Conservation (phyloP, 106 monocot species). For the Alisma plantagoaquatica region DNA sequence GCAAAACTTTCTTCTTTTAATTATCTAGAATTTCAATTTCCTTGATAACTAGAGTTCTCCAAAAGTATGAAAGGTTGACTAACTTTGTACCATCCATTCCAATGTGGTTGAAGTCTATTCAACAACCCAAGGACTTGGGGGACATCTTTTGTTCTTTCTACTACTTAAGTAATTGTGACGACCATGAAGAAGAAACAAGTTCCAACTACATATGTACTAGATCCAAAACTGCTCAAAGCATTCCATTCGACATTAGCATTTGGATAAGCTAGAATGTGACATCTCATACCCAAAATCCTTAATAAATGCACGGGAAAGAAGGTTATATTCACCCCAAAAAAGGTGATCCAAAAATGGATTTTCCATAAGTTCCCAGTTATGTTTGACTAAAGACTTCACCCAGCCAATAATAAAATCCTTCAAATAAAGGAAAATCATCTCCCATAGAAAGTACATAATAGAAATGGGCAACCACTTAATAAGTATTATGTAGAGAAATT, state of each 20-base stretch:
- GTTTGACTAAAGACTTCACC: slow-evolving; percentile 9
- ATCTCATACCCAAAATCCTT: not conserved
- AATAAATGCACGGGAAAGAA: not conserved
- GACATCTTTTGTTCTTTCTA: slow-evolving; percentile 13
- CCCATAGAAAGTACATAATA: not conserved
- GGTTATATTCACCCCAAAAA: not conserved
- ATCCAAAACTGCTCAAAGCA: slow-evolving; percentile 7
- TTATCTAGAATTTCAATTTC: too few relatives aligned
- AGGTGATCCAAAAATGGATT: not conserved
- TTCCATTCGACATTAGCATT: too few relatives aligned
- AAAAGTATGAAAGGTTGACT: too few relatives aligned
- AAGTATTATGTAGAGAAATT: not conserved
- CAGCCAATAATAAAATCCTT: slow-evolving; percentile 1
- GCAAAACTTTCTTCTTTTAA: too few relatives aligned
- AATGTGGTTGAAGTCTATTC: slow-evolving; percentile 9
- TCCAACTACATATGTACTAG: slow-evolving; percentile 12
- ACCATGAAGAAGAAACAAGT: too few relatives aligned
- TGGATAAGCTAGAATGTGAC: not conserved
- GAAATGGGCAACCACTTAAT: not conserved
- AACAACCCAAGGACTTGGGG: slow-evolving; percentile 16
- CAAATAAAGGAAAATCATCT: not conserved
- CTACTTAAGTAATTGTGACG: slow-evolving; percentile 17
- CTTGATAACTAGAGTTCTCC: too few relatives aligned
- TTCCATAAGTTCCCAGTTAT: slow-evolving; percentile 5
- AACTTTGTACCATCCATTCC: too few relatives aligned